Percentiles rank a stretch among this genome's conserved stretches.
Conservation (phyloP, 805 yeast genomes). For the Yamadazyma phyllophila region DNA sequence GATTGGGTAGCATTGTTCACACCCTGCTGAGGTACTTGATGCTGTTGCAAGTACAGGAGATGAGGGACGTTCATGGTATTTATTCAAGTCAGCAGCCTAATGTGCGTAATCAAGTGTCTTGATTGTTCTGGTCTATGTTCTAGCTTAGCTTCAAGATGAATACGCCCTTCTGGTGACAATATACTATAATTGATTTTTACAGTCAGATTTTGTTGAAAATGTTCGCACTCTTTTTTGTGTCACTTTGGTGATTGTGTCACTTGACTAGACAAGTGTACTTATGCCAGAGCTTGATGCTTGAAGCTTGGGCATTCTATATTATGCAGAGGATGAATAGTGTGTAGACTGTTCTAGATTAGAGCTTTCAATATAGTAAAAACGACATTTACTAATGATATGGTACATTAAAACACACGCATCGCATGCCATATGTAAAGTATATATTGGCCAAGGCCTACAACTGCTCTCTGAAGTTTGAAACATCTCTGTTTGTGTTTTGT, state of each 20-base stretch:
- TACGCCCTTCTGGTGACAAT: neutral
- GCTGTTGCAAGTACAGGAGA: slow-evolving; percentile 39
- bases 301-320: too few relatives aligned
- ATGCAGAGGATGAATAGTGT: too few relatives aligned
- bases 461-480: slow-evolving; percentile 26
- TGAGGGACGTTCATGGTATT: slow-evolving; percentile 40
- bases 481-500: slow-evolving; percentile 22
- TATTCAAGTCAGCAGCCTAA: neutral
- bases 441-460: slow-evolving; percentile 10
- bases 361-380: too few relatives aligned
- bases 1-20: slow-evolving; percentile 23
- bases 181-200: neutral
- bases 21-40: slow-evolving; percentile 23
- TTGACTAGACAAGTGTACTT: too few relatives aligned
- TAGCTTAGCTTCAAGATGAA: too few relatives aligned
- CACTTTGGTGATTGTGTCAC: slow-evolving; percentile 1
- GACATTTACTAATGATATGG: too few relatives aligned
- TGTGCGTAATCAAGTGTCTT: too few relatives aligned
- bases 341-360: too few relatives aligned
- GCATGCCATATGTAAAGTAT: neutral
- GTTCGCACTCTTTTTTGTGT: slow-evolving; percentile 5
- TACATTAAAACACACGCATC: neutral
- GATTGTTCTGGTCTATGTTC: too few relatives aligned
- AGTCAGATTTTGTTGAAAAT: slow-evolving; percentile 5
- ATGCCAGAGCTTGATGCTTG: too few relatives aligned